Evolutionary conservation across 805 yeast species (phyloP).

Genomic region (Starmerella vaccinii): DNA sequence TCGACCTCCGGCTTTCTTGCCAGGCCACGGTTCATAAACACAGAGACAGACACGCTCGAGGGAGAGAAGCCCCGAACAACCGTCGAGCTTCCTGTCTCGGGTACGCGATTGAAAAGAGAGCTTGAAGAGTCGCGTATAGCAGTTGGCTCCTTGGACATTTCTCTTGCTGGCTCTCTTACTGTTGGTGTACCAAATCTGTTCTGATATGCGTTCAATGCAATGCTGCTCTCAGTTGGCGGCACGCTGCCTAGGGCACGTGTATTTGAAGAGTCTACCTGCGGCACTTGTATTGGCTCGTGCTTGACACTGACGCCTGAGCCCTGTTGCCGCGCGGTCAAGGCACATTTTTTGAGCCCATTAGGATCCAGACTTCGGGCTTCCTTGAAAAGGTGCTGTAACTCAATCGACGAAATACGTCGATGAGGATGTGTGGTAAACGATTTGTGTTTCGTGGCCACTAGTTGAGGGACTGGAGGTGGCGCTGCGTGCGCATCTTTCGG

Average conservation of each 20-base stretch:
- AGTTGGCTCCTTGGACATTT: background rate
- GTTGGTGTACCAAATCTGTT: background rate
- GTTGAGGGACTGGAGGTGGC: background rate
- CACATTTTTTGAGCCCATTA: background rate
- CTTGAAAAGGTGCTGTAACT: slow-evolving; percentile 12
- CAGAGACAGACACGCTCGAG: slow-evolving; percentile 32
- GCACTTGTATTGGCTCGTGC: background rate
- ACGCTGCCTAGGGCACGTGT: background rate
- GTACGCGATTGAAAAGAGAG: background rate
- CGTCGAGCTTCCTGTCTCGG: slow-evolving; percentile 6
- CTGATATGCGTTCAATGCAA: background rate
- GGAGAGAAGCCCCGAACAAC: slow-evolving; percentile 34
- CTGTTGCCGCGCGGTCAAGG: background rate
- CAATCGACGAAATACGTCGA: slow-evolving; percentile 15
- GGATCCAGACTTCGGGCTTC: slow-evolving; percentile 4
- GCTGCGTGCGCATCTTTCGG: background rate
- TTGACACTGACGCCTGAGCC: background rate
- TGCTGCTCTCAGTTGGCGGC: background rate
- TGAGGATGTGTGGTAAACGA: background rate
- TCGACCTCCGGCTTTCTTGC: background rate
- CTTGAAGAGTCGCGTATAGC: background rate
- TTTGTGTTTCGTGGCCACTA: background rate
- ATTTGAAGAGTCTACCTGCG: background rate
- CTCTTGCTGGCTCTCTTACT: background rate
- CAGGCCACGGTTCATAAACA: slow-evolving; percentile 24